phyloP scores from a whole-genome alignment of 2,329 filamentous ascomycete genomes.

The Fusarium sp. region DNA sequence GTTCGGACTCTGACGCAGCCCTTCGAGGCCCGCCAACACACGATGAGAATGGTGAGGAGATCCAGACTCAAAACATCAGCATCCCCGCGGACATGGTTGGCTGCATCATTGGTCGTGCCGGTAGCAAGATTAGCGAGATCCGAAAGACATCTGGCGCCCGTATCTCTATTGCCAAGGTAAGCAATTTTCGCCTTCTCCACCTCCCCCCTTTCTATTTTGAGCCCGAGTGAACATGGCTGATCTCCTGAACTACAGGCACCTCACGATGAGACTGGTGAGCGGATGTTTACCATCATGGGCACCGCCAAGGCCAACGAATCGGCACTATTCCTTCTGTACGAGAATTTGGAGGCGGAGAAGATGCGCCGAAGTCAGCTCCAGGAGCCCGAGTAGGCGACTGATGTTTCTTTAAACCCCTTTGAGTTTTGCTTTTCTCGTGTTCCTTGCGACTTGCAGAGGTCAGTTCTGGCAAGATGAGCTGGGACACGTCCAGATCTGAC shows the following conservation, averaged over 20 bases:
- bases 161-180: conserved; percentile 94
- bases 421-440: conserved; percentile 45
- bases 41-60: conserved; percentile 95
- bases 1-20: conserved; percentile 84
- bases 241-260: conserved; percentile 67
- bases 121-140: conserved; percentile 98
- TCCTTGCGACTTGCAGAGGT: conserved; percentile 47
- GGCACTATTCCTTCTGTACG: conserved; percentile 94
- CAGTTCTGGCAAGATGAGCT: conserved; percentile 61
- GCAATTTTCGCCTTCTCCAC: conserved; percentile 12
- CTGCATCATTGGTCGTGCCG: conserved; percentile 95
- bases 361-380: conserved; percentile 90
- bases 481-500: conserved; percentile 66
- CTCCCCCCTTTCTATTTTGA: background rate
- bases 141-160: conserved; percentile 95
- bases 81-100: conserved; percentile 99
- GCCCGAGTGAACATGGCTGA: background rate
- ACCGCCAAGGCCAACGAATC: conserved; percentile 94
- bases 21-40: conserved; percentile 85
- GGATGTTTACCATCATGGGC: conserved; percentile 99
- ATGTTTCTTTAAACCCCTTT: conserved; percentile 3
- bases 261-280: conserved; percentile 96
- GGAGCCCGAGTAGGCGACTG: conserved; percentile 57
- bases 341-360: conserved; percentile 99
- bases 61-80: conserved; percentile 99